A percentile compares a stretch with the other conserved stretches of the same genome.
phyloP scores from a whole-genome alignment of 164 flowering plant genomes.

The Tetracentron sinense region DNA sequence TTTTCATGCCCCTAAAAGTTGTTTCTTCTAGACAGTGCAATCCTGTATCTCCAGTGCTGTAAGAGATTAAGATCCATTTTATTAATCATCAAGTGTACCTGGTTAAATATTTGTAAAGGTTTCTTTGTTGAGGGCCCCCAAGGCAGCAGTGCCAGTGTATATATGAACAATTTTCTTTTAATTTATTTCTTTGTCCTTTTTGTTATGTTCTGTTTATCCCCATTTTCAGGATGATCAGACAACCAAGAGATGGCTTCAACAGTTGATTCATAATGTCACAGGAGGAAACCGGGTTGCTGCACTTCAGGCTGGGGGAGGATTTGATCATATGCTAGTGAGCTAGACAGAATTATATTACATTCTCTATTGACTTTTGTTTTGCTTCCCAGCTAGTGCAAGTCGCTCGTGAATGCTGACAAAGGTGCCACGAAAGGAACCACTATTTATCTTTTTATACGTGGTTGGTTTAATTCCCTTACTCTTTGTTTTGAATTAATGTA shows the following conservation, averaged over 20 bases:
- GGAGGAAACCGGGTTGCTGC: conserved; percentile 41
- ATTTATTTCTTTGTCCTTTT: neutral
- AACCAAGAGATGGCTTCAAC: conserved; percentile 71
- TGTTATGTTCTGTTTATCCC: neutral
- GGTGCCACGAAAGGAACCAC: neutral
- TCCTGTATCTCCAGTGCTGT: no score
- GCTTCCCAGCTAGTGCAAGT: neutral
- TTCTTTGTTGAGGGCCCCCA: no score
- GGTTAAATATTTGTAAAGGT: no score
- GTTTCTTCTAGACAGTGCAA: no score
- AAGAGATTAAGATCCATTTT: no score
- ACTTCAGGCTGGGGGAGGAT: conserved; percentile 52
- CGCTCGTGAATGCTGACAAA: no score
- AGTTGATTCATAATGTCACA: conserved; percentile 56
- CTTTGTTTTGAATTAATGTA: no score
- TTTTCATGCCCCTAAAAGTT: no score
- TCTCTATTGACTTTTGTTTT: neutral
- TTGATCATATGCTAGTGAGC: conserved; percentile 60
- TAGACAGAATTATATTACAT: neutral
- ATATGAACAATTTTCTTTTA: neutral
- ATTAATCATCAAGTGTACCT: no score
- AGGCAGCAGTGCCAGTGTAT: no score
- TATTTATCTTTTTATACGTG: neutral
- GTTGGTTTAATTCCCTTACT: no score
- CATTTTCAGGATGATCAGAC: conserved; percentile 63